Conservation (phyloP, 2,329 filamentous ascomycete species). For the Cyanodermella asteris region DNA sequence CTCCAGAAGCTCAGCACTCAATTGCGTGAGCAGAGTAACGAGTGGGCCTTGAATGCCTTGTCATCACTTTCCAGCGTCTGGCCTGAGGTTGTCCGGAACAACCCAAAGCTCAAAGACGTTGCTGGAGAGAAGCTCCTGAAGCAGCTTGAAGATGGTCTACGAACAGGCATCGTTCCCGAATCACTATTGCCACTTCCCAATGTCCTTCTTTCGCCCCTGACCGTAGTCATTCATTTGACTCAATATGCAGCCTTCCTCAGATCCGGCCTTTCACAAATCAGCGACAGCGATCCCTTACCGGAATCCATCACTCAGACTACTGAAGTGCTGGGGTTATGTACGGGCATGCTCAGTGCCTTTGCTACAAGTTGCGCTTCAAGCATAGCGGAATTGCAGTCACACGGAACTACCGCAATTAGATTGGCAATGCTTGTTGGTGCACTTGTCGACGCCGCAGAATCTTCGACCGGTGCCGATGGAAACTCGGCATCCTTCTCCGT, state of each 20-base stretch:
- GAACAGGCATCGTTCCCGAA: constrained; percentile 5
- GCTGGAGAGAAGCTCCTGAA: constrained; percentile 4
- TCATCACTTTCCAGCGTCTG: constrained; percentile 7
- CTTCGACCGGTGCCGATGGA: constrained; percentile 7
- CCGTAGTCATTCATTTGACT: constrained; percentile 17
- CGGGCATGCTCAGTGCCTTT: constrained; percentile 18
- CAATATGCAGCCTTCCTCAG: constrained; percentile 13
- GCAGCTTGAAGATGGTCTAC: constrained; percentile 7
- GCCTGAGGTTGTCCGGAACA: constrained; percentile 3
- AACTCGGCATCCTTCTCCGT: constrained; percentile 10
- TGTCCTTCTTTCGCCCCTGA: constrained; percentile 16
- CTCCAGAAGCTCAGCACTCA: neutral
- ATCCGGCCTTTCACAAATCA: neutral
- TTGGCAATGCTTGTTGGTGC: constrained; percentile 18
- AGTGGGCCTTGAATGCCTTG: constrained; percentile 9
- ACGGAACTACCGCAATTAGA: constrained; percentile 18
- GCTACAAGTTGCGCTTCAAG: constrained; percentile 15
- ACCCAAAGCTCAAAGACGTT: constrained; percentile 7
- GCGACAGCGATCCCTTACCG: neutral
- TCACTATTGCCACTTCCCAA: constrained; percentile 11
- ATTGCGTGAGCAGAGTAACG: neutral
- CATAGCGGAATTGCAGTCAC: constrained; percentile 12
- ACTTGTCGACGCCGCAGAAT: constrained; percentile 17
- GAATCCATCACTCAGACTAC: constrained; percentile 3
- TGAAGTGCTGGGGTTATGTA: constrained; percentile 18